Evolutionary conservation across 2,329 filamentous ascomycete genomes (phyloP), one percentile per base, ranked within the genome.

Genomic region (Scedosporium dehoogii): DNA sequence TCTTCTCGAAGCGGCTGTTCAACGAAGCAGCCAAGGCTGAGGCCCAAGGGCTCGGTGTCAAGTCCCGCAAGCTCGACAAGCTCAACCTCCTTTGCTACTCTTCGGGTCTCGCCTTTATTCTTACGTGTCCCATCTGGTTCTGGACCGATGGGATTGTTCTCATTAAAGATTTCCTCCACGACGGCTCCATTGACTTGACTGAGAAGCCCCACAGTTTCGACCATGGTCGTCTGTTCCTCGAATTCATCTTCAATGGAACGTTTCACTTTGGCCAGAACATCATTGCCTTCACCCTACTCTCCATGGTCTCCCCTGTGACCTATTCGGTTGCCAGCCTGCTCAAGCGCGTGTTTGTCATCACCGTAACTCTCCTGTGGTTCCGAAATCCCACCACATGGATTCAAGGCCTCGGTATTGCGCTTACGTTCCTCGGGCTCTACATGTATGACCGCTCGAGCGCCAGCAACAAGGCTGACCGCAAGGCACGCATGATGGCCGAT

Each of bases 221-320:
- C 66, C 88, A 92, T 64, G 91, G 88, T 27, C 85, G 90, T 2
- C 73, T 89, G 55, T 78, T 81, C 0, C 70, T 96, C n/a, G 94
- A 99, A 71, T 97, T 96, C 72, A 73, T 97, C 60, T 97, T 99
- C 81, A 99, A 99, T 73, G 94, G 94, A 62, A 88, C 91, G 3
- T 97, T 96, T 72, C 94, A 99, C 75, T 99, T 97, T 73, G 90
- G 86, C 16, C 94, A 99, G 71, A 97, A 96, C 71, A 96, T 99
- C 61, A 83, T 99, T 62, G 94, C 94, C 0, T 99, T 99, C 71
- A 81, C 96, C 23, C 81, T 99, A 5, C 80, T 99, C 6, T 96
- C 92, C 61, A 89, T 96, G 79, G 89, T 97, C 12, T 96, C 92
- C 0, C 94, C 94, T 0, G 94, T 99, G 44, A 97, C 94, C 0